Conservation (phyloP, 1,284 basidiomycete genomes). For the Sanghuangporus weigelae region DNA sequence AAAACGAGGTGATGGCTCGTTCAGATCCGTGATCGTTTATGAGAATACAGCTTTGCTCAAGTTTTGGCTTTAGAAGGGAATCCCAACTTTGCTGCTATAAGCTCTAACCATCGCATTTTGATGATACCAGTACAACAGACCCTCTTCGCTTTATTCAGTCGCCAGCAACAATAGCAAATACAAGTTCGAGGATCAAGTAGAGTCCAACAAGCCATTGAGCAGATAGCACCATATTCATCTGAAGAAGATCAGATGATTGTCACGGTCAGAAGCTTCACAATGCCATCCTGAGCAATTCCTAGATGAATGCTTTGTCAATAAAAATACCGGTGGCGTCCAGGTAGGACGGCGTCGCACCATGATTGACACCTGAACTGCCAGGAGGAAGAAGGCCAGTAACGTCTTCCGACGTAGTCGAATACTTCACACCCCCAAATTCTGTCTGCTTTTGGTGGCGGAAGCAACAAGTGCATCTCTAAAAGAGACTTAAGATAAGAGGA, state of each 20-base stretch:
- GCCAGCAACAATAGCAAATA: too few species aligned
- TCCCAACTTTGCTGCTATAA: too few species aligned
- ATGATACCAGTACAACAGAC: too few species aligned
- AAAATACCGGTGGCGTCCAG: not conserved
- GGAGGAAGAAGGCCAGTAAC: conserved; percentile 46
- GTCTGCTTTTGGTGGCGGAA: conserved; percentile 38
- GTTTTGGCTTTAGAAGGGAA: too few species aligned
- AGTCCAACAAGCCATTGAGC: too few species aligned
- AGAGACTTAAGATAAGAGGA: conserved; percentile 18
- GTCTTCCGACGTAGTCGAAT: conserved; percentile 42
- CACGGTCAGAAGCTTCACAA: conserved; percentile 22
- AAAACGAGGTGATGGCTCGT: too few species aligned
- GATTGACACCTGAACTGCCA: conserved; percentile 45
- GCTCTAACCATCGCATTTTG: too few species aligned
- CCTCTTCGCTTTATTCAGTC: too few species aligned
- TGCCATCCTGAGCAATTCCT: conserved; percentile 22
- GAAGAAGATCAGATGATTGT: conserved; percentile 5
- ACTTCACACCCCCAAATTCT: conserved; percentile 41
- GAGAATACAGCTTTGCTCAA: too few species aligned
- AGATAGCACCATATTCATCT: too few species aligned
- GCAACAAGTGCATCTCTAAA: conserved; percentile 35
- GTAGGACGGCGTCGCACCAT: conserved; percentile 27
- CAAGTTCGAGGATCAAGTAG: not conserved
- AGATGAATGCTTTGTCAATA: not conserved
- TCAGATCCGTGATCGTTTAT: too few species aligned